Conservation (phyloP, 257 asterid species). For the Phtheirospermum japonicum region DNA sequence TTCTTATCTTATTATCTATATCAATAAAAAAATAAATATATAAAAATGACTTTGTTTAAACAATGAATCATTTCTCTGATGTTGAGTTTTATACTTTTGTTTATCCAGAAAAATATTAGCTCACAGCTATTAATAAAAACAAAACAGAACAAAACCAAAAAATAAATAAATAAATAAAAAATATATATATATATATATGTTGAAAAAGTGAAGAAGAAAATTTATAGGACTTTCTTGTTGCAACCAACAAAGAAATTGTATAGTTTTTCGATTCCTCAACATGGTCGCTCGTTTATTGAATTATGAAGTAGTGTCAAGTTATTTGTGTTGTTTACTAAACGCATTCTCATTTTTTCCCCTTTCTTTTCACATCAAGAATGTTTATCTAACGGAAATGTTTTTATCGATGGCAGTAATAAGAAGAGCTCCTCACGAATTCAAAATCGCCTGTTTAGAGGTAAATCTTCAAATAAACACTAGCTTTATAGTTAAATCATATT, state of each 20-base stretch:
- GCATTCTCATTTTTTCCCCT: background rate
- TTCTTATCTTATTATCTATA: background rate
- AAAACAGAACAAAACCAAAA: too few species aligned
- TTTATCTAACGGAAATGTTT: background rate
- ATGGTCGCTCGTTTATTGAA: constrained; percentile 1
- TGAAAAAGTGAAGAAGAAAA: background rate
- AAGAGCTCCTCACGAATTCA: constrained; percentile 99
- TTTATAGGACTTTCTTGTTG: too few species aligned
- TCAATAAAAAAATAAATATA: too few species aligned
- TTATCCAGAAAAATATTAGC: too few species aligned
- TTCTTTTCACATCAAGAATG: too few species aligned
- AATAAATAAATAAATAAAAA: too few species aligned
- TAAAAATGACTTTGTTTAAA: too few species aligned
- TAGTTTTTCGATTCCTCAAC: background rate
- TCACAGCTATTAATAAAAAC: too few species aligned
- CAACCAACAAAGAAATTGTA: background rate
- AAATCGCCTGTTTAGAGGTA: constrained; percentile 99
- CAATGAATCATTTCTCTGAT: background rate
- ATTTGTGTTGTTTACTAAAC: background rate
- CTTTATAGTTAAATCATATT: background rate
- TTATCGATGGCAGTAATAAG: constrained; percentile 34
- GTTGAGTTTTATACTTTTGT: too few species aligned
- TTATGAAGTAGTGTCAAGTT: constrained; percentile 1
- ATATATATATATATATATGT: too few species aligned
- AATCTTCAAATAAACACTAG: background rate